These are phyloP conservation scores for Agastache rugosa DNA, from an alignment of 257 asterid species.

Conservation along the genomic window DNA sequence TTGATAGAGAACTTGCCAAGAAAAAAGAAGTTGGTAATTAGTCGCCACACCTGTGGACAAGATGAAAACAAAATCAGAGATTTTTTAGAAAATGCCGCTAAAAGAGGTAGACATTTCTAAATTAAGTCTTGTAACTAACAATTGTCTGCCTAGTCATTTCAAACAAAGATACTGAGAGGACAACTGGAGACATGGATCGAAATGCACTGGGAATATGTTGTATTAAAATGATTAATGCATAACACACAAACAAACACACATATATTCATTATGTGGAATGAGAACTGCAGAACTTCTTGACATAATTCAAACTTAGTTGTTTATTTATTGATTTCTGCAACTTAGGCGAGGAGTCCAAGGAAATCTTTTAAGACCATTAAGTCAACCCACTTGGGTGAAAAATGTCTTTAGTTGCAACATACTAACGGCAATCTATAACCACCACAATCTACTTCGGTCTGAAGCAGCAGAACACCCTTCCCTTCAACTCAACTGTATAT, in stretches of 20 bases:
- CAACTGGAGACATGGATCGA: not conserved
- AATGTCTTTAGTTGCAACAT: not conserved
- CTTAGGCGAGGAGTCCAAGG: conserved; percentile 10
- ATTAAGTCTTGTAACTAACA: conserved; percentile 13
- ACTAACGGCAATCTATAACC: not conserved
- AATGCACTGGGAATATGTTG: not conserved
- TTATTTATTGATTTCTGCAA: not conserved
- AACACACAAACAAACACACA: not conserved
- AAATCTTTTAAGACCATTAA: not conserved
- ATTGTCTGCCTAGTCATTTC: not conserved
- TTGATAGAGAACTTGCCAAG: conserved; percentile 89
- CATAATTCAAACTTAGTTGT: not conserved
- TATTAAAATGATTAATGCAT: not conserved
- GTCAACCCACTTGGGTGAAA: not conserved
- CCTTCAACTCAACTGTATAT: not conserved
- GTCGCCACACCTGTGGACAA: conserved; percentile 75
- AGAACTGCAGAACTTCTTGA: not conserved
- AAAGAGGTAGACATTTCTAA: not conserved
- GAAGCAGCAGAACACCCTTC: conserved; percentile 6
- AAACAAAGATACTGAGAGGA: conserved; percentile 12
- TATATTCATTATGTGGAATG: conserved; percentile 16
- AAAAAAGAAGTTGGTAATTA: conserved; percentile 80
- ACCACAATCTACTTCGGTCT: not conserved
- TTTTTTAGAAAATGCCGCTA: conserved; percentile 10
- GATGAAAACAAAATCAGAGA: conserved; percentile 31